Evolutionary conservation across 31 red algal species (phyloP), one percentile per base, ranked within the genome.

Genomic region (Odonthalia washingtoniensis): DNA sequence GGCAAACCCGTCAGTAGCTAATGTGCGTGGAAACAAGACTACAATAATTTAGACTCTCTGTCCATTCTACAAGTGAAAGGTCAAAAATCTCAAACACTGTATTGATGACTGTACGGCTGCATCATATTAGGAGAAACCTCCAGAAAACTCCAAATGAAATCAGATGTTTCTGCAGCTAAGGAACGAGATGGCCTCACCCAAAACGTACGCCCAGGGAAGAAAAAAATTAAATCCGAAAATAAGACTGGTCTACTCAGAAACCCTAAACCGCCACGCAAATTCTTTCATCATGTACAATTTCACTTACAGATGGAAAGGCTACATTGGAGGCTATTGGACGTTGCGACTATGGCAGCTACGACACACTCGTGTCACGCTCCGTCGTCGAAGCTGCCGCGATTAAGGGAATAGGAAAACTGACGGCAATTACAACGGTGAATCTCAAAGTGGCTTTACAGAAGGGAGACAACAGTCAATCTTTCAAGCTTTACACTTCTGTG

Each of bases 281-380:
- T n/a, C n/a, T n/a, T n/a, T n/a, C n/a, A n/a, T n/a, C n/a, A n/a
- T n/a, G n/a, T n/a, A n/a, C 65, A n/a, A n/a, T n/a, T n/a, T n/a
- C n/a, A n/a, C n/a, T n/a, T n/a, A n/a, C n/a, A n/a, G n/a, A n/a
- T n/a, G n/a, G n/a, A n/a, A n/a, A n/a, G n/a, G n/a, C n/a, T n/a
- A n/a, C n/a, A n/a, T n/a, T 77, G 27, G 45, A 61, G 3, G 42
- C 42, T 2, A 42, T 49, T 46, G 70, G 83, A 14, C 83, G 83
- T 24, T 87, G 83, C 46, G 83, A 87, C 41, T 69, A 87, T 36
- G 83, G 83, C 45, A 75, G 83, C 34, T 57, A 87, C 69, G 62
- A 87, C 30, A 85, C 21, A 21, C 43, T 85, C 40, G 82, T 45
- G 40, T 57, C 1, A 18, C 21, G 52, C 4, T 28, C 67, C 9